phyloP scores from a whole-genome alignment of 1,284 basidiomycete genomes.

The Cutaneotrichosporon arboriforme region DNA sequence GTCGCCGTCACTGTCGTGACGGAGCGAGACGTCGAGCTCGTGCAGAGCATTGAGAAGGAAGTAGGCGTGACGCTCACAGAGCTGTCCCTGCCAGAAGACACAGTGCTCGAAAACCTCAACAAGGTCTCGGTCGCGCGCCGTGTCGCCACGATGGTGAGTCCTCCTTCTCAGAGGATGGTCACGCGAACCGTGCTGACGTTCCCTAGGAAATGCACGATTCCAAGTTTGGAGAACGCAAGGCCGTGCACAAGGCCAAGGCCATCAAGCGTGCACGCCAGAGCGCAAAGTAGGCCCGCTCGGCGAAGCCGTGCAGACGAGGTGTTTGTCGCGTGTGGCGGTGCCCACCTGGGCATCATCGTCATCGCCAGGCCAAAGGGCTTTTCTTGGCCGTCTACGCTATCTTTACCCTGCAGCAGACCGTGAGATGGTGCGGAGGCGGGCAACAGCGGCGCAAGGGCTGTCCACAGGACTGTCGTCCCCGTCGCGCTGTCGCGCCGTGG shows the following conservation, averaged over 20 bases:
- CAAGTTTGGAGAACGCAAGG: conserved; percentile 80
- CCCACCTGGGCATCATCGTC: background rate
- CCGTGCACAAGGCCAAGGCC: conserved; percentile 47
- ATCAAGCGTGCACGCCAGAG: conserved; percentile 37
- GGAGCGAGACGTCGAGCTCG: conserved; percentile 80
- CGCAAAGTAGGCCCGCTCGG: too few relatives aligned
- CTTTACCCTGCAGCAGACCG: too few relatives aligned
- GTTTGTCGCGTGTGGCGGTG: background rate
- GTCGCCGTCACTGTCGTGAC: conserved; percentile 91
- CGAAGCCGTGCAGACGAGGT: too few relatives aligned
- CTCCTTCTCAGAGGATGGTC: background rate
- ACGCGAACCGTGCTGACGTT: background rate
- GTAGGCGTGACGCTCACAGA: conserved; percentile 60
- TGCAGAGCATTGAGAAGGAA: conserved; percentile 76
- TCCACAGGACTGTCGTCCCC: too few relatives aligned
- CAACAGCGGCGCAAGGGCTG: too few relatives aligned
- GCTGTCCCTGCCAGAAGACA: conserved; percentile 69
- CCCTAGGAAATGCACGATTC: conserved; percentile 81
- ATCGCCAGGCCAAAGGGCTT: background rate
- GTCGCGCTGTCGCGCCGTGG: too few relatives aligned
- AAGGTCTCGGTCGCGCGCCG: conserved; percentile 85
- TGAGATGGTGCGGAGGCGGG: too few relatives aligned
- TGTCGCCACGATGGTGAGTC: conserved; percentile 80
- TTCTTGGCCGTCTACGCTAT: background rate
- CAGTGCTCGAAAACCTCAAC: conserved; percentile 81